These are phyloP conservation scores for Lathyrus aphaca DNA, from an alignment of 306 rosid genomes.

Conservation along the genomic window DNA sequence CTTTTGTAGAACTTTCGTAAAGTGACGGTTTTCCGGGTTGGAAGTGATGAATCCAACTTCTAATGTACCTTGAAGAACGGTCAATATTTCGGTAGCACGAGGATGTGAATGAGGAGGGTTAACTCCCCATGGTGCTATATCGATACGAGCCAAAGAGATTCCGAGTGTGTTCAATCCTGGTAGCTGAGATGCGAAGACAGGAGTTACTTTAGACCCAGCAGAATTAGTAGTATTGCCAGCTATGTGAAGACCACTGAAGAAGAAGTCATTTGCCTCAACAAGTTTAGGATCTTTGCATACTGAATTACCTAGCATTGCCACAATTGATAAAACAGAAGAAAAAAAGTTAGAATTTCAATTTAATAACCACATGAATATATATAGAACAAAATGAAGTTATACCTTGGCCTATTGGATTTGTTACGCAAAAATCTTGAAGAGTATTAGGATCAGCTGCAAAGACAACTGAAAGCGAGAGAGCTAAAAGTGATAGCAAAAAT, in stretches of 20 bases:
- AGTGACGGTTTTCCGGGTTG: slow-evolving; percentile 44
- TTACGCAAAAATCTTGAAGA: slow-evolving; percentile 55
- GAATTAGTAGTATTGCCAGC: slow-evolving; percentile 47
- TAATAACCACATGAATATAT: too few species aligned
- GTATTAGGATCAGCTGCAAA: slow-evolving; percentile 31
- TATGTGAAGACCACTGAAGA: slow-evolving; percentile 42
- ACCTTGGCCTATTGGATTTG: slow-evolving; percentile 44
- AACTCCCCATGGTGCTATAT: slow-evolving; percentile 45
- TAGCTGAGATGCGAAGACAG: slow-evolving; percentile 43
- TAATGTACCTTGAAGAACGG: slow-evolving; percentile 39
- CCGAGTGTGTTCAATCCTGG: slow-evolving; percentile 45
- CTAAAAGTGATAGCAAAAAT: slow-evolving; percentile 31
- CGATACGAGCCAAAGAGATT: slow-evolving; percentile 44
- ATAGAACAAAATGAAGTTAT: neutral
- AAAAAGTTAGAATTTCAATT: slow-evolving; percentile 22
- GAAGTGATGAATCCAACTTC: slow-evolving; percentile 54
- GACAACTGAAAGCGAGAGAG: slow-evolving; percentile 39
- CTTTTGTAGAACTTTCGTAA: slow-evolving; percentile 35
- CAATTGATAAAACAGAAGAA: neutral
- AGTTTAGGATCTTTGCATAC: slow-evolving; percentile 49
- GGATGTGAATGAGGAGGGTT: slow-evolving; percentile 56
- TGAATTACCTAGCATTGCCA: slow-evolving; percentile 37
- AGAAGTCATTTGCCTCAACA: slow-evolving; percentile 41
- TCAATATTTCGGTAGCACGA: slow-evolving; percentile 45
- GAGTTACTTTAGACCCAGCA: slow-evolving; percentile 41